These are phyloP conservation scores for Moricandia arvensis DNA, from an alignment of 345 rosid species.

Conservation along the genomic window DNA sequence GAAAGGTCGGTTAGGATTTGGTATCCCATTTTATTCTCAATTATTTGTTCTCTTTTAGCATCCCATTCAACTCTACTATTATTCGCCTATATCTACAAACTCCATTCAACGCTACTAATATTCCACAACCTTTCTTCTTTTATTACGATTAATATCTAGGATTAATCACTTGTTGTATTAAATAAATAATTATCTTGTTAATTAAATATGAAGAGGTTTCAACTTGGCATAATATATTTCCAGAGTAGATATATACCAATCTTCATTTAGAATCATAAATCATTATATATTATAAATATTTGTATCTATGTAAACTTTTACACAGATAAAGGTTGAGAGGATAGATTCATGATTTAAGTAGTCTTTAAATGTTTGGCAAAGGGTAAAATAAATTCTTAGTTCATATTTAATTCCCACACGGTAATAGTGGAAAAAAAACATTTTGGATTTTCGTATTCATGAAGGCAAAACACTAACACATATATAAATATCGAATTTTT, in stretches of 20 bases:
- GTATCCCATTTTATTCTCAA: conserved; percentile 18
- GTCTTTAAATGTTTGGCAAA: not conserved
- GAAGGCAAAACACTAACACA: not conserved
- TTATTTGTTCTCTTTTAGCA: conserved; percentile 21
- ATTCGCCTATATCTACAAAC: not conserved
- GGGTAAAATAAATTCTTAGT: not conserved
- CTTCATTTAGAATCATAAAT: not conserved
- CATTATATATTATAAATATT: not conserved
- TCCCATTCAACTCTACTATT: conserved; percentile 4
- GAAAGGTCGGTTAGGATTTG: conserved; percentile 18
- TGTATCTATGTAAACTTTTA: not conserved
- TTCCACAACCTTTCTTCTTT: not conserved
- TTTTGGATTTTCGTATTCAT: not conserved
- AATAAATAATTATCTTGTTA: not conserved
- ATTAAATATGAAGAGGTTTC: not conserved
- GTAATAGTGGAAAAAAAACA: not conserved
- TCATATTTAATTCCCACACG: conserved; percentile 9
- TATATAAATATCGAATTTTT: not conserved
- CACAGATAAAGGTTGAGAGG: not conserved
- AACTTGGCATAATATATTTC: conserved; percentile 12
- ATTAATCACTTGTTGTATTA: not conserved
- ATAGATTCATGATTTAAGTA: not conserved
- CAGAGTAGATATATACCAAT: conserved; percentile 6
- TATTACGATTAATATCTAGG: not conserved
- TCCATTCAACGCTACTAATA: not conserved